Base-by-base conservation (phyloP, 176 grass and related monocot genomes). In the Stipa capillata region DNA sequence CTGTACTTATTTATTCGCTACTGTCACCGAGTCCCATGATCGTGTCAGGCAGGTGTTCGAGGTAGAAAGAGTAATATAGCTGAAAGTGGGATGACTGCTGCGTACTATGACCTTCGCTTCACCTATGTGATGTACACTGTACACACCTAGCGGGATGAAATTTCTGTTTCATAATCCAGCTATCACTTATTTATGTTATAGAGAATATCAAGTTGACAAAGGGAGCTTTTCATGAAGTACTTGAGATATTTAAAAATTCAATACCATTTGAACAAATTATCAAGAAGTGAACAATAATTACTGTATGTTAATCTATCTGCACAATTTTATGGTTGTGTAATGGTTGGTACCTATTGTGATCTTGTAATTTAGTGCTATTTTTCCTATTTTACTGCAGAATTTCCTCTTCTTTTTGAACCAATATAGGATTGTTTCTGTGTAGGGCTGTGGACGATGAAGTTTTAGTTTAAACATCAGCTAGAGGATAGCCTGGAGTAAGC, bases 391-490 rank as follows among this genome's bases (percentile, higher is more conserved):
- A 55, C 51, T 8, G 7, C 51, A 69, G 43, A 18, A 32, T 76
- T 72, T 37, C 29, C 13, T 12, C n/a, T 52, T 29, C 8, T 76
- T 33, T 20, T 67, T 47, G n/a, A 28, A 77, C 34, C 53, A 51
- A 51, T 35, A 71, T 21, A 77, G 1, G 5, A 7, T 24, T 82
- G 18, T 43, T 76, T 61, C 37, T 84, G 50, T 81, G 52, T 37
- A 83, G 85, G 84, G 69, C 70, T 71, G 83, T 77, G 61, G 70
- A 43, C 72, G 35, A 87, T 24, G 8, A 33, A 61, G 54, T 53
- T 68, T 66, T 72, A 9, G 43, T 50, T 62, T 24, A 50, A 80
- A 55, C 36, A 44, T 4, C 78, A 79, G 35, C 76, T 79, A 73
- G 66, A 85, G 41, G 77, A 43, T 79, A 73, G 20, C 35, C 54